Evolutionary conservation across 352 stramenopile genomes (phyloP), one percentile per base, ranked within the genome.

Genomic region (Thalassiosira hispida): DNA sequence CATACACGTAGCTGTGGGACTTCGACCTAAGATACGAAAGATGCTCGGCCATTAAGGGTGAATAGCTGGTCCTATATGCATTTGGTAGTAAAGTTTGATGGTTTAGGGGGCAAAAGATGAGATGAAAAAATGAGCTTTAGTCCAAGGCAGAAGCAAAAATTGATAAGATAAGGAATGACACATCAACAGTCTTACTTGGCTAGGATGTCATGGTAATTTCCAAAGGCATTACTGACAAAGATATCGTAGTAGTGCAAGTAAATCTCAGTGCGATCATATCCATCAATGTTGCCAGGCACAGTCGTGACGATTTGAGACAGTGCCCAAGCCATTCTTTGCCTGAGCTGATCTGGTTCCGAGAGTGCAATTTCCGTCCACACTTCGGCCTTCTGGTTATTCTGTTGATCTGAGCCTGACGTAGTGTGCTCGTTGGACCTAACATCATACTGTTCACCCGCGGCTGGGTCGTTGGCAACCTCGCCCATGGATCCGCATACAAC

Each of bases 191-290:
- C 33, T 71, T 52, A 61, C 47, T 91, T 79, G 7, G 68, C 64
- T 9, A 94, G 69, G 18, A 94, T 75, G 42, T 92, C 82, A 33
- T 65, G 27, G 40, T 87, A 92, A 51, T 86, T 92, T 18, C 89
- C 89, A 68, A 94, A 92, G 9, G 84, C 86, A 74, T 94, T 46
- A 2, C 73, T 60, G 3, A 93, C 87, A 73, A 93, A 89, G 56
- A 91, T 92, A 59, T 94, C 89, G 70, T 93, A 93, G 65, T 84
- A 93, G 14, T 68, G 23, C 2, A 74, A 20, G n/a, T 79, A 90
- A 2, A 74, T 63, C 51, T 93, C 87, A 20, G 82, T 88, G 9
- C 40, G 20, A 9, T 56, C 29, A 56, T 33, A 33, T 0, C 9
- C 56, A 55, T 79, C 65, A 68, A 79, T 77, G 35, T 78, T 80